phyloP scores from a whole-genome alignment of 1,284 basidiomycete species.

The Salmacisia buchloeana region DNA sequence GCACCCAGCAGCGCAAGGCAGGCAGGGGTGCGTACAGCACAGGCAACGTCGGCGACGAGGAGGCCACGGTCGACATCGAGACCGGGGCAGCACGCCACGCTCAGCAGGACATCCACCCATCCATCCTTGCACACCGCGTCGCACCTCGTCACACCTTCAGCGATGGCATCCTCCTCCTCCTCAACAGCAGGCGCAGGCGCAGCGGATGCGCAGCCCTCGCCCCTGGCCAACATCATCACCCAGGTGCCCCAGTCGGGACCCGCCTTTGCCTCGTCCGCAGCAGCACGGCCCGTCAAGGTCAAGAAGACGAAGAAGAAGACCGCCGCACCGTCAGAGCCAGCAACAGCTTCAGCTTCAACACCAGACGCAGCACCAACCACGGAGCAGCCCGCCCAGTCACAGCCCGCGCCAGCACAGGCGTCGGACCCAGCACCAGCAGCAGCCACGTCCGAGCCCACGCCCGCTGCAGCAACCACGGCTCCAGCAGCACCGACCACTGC shows the following conservation, averaged over 20 bases:
- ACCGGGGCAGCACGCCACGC: no score
- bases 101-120: no score
- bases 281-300: conserved; percentile 4
- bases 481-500: background rate
- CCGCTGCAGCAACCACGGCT: background rate
- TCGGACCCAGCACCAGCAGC: background rate
- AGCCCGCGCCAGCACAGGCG: no score
- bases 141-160: background rate
- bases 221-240: conserved; percentile 6
- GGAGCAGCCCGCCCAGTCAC: background rate
- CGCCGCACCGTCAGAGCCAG: background rate
- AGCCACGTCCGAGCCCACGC: background rate
- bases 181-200: background rate
- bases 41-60: no score
- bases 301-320: conserved; percentile 3
- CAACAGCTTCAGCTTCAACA: background rate
- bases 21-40: no score
- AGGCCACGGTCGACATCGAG: no score
- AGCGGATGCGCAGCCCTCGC: no score
- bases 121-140: background rate
- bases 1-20: no score
- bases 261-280: background rate
- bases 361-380: background rate
- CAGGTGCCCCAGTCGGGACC: background rate
- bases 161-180: background rate